These are phyloP conservation scores for Sclerotinia minor DNA, from an alignment of 2,329 filamentous ascomycete genomes.

Conservation along the genomic window DNA sequence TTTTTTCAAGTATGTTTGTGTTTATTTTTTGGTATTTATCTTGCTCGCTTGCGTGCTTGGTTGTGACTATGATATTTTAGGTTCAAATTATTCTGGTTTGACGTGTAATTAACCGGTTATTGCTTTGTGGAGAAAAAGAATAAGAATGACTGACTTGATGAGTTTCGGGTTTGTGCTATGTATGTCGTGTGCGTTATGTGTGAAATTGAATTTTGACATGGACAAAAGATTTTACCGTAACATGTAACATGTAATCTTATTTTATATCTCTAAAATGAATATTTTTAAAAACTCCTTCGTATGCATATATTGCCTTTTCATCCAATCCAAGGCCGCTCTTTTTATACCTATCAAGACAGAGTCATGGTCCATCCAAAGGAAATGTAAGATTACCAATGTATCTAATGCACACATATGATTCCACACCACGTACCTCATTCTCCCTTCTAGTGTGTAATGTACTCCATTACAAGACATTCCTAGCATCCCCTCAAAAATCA, in stretches of 20 bases:
- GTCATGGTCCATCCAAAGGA: neutral
- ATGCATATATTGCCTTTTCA: neutral
- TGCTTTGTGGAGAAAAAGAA: no score
- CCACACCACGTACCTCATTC: neutral
- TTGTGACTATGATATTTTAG: no score
- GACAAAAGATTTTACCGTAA: neutral
- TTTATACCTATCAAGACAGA: neutral
- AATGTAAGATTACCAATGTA: neutral
- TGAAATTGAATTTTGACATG: no score
- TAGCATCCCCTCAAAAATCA: no score
- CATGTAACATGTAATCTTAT: neutral
- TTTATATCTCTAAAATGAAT: neutral
- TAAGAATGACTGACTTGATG: neutral
- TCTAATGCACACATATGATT: neutral
- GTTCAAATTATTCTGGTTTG: no score
- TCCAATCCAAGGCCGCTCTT: no score
- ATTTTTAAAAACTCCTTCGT: neutral
- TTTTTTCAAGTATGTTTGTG: no score
- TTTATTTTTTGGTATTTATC: no score
- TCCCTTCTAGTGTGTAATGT: neutral
- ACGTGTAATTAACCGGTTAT: no score
- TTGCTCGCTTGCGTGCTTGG: no score
- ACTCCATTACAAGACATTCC: rapidly evolving
- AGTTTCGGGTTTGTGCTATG: no score
- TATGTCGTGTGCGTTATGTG: neutral